Evolutionary conservation across 1,284 basidiomycete genomes (phyloP).

Genomic region (Heimioporus retisporus): DNA sequence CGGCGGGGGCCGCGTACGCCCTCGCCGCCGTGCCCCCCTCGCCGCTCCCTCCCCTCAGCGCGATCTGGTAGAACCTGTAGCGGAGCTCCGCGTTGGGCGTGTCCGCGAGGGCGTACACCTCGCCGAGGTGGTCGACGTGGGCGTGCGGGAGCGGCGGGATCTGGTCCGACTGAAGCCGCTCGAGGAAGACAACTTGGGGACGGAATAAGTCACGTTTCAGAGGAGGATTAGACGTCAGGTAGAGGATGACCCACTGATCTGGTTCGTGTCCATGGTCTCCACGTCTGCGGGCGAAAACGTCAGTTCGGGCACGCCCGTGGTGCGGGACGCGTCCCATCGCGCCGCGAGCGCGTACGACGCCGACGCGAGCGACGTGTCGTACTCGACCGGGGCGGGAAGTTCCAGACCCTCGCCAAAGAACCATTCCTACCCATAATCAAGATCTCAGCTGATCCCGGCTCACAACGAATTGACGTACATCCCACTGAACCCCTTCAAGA

Average conservation of each 20-base stretch:
- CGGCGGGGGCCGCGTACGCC: slow-evolving; percentile 55
- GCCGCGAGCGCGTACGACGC: slow-evolving; percentile 78
- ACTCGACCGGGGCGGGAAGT: slow-evolving; percentile 86
- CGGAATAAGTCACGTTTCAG: background rate
- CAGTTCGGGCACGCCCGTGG: slow-evolving; percentile 56
- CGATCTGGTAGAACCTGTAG: slow-evolving; percentile 76
- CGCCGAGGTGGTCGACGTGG: slow-evolving; percentile 66
- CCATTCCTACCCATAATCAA: slow-evolving; percentile 66
- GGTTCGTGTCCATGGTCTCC: slow-evolving; percentile 71
- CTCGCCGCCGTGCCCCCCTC: slow-evolving; percentile 57
- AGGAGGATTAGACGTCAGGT: background rate
- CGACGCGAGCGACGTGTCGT: slow-evolving; percentile 85
- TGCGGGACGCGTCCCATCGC: slow-evolving; percentile 79
- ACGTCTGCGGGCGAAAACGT: slow-evolving; percentile 67
- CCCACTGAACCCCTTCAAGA: slow-evolving; percentile 83
- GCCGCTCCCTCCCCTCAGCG: slow-evolving; percentile 48
- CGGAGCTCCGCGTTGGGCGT: slow-evolving; percentile 81
- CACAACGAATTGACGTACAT: slow-evolving; percentile 57
- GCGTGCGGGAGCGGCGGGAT: slow-evolving; percentile 64
- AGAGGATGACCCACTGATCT: slow-evolving; percentile 59
- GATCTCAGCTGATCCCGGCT: no score
- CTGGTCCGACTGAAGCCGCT: slow-evolving; percentile 62
- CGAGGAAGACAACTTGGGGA: slow-evolving; percentile 76
- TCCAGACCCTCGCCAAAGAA: slow-evolving; percentile 85
- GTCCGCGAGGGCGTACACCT: slow-evolving; percentile 61